Base-by-base conservation (phyloP, 495 filamentous ascomycete species). In the Penicillium coffeae region DNA sequence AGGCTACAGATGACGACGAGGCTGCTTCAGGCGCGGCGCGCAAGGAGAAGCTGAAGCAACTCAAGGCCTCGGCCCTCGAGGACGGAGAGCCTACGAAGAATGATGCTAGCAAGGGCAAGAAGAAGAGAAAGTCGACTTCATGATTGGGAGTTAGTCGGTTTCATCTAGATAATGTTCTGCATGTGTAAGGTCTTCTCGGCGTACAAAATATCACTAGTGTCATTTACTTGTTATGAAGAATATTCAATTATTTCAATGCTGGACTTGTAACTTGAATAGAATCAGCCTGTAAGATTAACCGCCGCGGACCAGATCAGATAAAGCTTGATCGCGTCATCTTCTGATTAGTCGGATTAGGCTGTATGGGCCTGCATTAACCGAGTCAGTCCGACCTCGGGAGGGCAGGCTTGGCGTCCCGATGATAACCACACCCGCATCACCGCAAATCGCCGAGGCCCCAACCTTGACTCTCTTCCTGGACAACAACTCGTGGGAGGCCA, bases 21-120 rank as follows among this genome's bases (percentile, higher is more conserved):
- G 66, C 72, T 62, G 61, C 67, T 55, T 71, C 72, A 45, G 59
- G 69, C 44, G 73, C 73, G 3, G 80, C 82, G 46, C 74, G 78
- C 59, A 82, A 84, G 63, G 79, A 80, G 50, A 80, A 75, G 63
- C 71, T 78, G n/a, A 65, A 70, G 57, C 61, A 76, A 64, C 76
- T 75, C 54, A 80, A 79, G 65, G 69, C 66, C 30, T 58, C 72
- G 63, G 71, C 73, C 22, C 55, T 73, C 44, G 69, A 67, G 27
- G 72, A 73, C 38, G 67, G 68, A 27, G 59, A 66, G 42, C 30
- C 64, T 15, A 56, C 30, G 50, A 48, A 52, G 18, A 58, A 51
- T 5, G 50, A 63, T 12, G 34, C 58, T 15, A 70, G 67, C 53
- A 58, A 60, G 7, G 52, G 49, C 33, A 73, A 71, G 65, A 71